Evolutionary conservation across 805 yeast species (phyloP), one percentile per base, ranked within the genome.

Genomic region (Metahyphopichia silvanorum): DNA sequence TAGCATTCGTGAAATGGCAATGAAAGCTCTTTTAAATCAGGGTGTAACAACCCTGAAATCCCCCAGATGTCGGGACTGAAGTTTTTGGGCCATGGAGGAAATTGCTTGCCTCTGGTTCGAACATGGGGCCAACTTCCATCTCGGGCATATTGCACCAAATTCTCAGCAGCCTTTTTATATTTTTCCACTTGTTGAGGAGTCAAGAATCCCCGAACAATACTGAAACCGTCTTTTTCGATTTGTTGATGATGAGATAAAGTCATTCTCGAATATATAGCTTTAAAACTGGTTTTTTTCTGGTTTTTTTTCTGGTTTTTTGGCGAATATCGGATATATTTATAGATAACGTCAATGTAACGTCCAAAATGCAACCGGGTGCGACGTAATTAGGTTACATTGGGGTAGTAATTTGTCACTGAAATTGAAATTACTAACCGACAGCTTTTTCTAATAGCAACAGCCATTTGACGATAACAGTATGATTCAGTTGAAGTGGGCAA

Each of bases 41-140:
- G 78, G 40, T 72, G 69, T 46, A 72, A 50, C 27, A 72, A 55
- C 6, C 73, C 73, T 4, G 68, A 50, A 7, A 72, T 57, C 0
- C 78, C 78, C 78, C 78, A 72, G 35, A 72, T 71, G 38, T 72
- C 77, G 3, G 76, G 76, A 33, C 63, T 60, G 42, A 60, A 67
- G 35, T 68, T 66, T 33, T 54, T 55, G 12, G 76, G 76, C 78
- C 78, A 72, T n/a, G 78, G 78, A 6, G 78, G 78, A 42, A 72
- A 72, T 43, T 72, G 78, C 39, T 72, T 72, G 5, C 76, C 77
- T 28, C 67, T 49, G 3, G 76, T 69, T 39, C 78, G 57, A 11
- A 71, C 74, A 30, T 63, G 55, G 11, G 66, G 56, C 77, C 77
- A 72, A 13, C 65, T 53, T 3, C 78, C 78, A 4, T 50, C 59